Conservation (phyloP, 2,329 filamentous ascomycete genomes). For the Huntiella decipiens region DNA sequence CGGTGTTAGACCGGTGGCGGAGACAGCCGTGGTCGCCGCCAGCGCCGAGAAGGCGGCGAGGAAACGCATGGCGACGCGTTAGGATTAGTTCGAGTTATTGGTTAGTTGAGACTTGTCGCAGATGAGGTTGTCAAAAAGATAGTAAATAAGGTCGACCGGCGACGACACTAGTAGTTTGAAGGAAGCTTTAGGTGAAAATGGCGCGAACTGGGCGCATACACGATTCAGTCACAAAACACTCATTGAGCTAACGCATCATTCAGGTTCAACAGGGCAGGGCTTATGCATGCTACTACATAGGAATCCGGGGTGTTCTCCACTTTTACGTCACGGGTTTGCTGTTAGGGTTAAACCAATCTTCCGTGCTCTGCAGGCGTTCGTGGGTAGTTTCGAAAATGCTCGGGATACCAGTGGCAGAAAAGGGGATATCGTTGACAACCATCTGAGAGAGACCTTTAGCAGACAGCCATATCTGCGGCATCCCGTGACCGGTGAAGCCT, state of each 20-base stretch:
- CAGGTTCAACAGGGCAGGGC: too few species aligned
- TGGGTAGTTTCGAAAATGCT: constrained; percentile 2
- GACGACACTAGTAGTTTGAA: not conserved
- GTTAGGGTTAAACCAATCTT: constrained; percentile 2
- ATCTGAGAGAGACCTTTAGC: constrained; percentile 24
- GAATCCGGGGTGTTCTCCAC: too few species aligned
- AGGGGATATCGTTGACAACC: constrained; percentile 17
- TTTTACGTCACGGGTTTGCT: too few species aligned
- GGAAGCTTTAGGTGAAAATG: not conserved
- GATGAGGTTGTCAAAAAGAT: not conserved
- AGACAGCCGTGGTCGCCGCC: not conserved
- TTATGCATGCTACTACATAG: too few species aligned
- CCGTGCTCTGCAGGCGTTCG: not conserved
- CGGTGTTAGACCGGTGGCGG: constrained; percentile 21
- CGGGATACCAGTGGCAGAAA: constrained; percentile 17
- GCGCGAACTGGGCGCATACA: too few species aligned
- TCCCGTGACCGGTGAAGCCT: constrained; percentile 33
- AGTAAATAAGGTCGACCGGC: too few species aligned
- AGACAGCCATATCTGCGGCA: constrained; percentile 26
- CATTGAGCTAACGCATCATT: too few species aligned
- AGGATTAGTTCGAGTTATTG: too few species aligned
- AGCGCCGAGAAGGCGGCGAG: not conserved
- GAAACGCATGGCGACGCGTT: too few species aligned
- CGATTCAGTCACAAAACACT: too few species aligned
- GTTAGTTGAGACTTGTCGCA: not conserved